Evolutionary conservation across 179 eudicot genomes (phyloP), one percentile per base, ranked within the genome.

Genomic region (Spergularia azorica): DNA sequence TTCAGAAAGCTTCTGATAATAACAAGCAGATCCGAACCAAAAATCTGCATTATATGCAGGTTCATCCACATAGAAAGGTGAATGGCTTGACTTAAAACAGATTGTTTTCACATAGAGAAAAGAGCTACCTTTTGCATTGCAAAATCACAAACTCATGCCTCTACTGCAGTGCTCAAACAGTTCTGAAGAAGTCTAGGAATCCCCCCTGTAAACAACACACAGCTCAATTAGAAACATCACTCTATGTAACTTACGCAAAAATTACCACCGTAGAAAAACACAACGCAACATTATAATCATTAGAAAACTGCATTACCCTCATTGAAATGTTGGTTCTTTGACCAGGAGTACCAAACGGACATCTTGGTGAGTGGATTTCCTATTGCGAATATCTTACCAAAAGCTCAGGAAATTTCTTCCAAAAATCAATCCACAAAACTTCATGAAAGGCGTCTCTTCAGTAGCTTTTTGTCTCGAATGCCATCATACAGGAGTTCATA

Each of bases 401-500:
- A 60, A 20, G 11, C 55, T 77, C 73, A 36, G 11, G 50, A 70
- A 50, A 10, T 17, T 61, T 51, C 74, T 70, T 65, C 75, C 59
- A 8, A 26, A 13, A 77, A 16, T 26, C 52, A 26, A 10, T 67
- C 64, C 1, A 54, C n/a, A 41, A 54, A 6, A 60, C 18, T 75
- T 73, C 67, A 67, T 13, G 69, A 39, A 76, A 67, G 58, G 77
- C 52, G 85, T 85, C 84, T 84, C 86, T 74, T 90, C 50, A 66
- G 73, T 14, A 89, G 82, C 83, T 89, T 92, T 84, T 88, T 92
- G 77, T 90, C 91, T 82, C 96, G 88, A 73, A 95, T 66, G 57
- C 94, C 94, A 81, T 91, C 97, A 82, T 87, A 85, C 26, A 95
- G 77, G 75, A 95, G 84, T 78, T 93, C 96, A 86, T 95, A 92